Conservation (phyloP, 148 eudicot species). For the Selenicereus undatus region DNA sequence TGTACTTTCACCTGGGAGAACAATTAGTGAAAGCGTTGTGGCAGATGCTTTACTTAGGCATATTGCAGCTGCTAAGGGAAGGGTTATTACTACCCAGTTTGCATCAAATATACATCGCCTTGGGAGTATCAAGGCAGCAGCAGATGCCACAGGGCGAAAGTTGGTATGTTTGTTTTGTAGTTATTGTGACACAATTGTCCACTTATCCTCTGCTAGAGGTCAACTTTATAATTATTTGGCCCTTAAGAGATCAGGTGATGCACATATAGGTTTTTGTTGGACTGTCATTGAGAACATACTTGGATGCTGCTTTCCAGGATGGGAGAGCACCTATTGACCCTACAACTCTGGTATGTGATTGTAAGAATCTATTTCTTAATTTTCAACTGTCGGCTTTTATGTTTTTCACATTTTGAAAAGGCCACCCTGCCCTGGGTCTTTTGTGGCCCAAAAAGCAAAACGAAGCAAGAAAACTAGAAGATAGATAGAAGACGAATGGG, state of each 20-base stretch:
- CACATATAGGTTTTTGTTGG: conserved; percentile 83
- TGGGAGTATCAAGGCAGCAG: conserved; percentile 98
- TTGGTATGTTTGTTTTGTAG: conserved; percentile 53
- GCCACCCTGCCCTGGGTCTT: too few species aligned
- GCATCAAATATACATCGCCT: conserved; percentile 98
- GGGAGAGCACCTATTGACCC: conserved; percentile 98
- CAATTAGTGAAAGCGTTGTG: conserved; percentile 85
- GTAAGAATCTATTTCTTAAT: background rate
- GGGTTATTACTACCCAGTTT: conserved; percentile 94
- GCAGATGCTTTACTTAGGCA: conserved; percentile 79
- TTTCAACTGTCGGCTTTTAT: background rate
- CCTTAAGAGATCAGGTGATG: conserved; percentile 14
- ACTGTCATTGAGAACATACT: conserved; percentile 88
- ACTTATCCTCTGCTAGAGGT: background rate
- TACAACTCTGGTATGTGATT: conserved; percentile 71
- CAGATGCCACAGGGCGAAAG: conserved; percentile 89
- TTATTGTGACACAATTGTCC: conserved; percentile 10
- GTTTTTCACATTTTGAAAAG: background rate
- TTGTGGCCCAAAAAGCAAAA: too few species aligned
- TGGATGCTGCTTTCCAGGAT: conserved; percentile 98
- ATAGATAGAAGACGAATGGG: background rate
- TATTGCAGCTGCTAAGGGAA: conserved; percentile 81
- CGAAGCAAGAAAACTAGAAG: background rate
- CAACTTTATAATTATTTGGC: background rate
- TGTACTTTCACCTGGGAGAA: conserved; percentile 92